Evolutionary conservation across 2,329 filamentous ascomycete species (phyloP).

Genomic region (Sarocladium brachiariae): DNA sequence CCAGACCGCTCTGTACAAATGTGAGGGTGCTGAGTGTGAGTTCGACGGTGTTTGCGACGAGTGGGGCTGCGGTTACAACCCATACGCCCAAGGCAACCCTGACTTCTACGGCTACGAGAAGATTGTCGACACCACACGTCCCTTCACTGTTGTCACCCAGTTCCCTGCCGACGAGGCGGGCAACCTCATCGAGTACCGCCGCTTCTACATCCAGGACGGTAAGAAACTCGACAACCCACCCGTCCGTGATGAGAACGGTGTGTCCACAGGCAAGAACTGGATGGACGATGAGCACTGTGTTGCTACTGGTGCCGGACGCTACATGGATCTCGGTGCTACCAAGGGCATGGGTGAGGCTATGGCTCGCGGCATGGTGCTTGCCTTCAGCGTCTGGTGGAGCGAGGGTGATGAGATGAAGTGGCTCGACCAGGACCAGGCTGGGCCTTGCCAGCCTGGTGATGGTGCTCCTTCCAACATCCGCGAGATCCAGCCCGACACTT

Average conservation of each 20-base stretch:
- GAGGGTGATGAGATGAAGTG: slow-evolving; percentile 43
- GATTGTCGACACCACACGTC: slow-evolving; percentile 28
- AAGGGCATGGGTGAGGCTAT: slow-evolving; percentile 39
- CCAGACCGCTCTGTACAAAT: slow-evolving; percentile 35
- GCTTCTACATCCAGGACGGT: slow-evolving; percentile 43
- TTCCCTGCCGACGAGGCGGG: slow-evolving; percentile 34
- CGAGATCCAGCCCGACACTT: slow-evolving; percentile 38
- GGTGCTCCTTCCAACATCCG: slow-evolving; percentile 43
- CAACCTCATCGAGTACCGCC: slow-evolving; percentile 36
- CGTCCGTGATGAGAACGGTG: not conserved
- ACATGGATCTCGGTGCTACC: slow-evolving; percentile 32
- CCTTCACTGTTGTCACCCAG: slow-evolving; percentile 43
- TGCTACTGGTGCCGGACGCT: slow-evolving; percentile 22
- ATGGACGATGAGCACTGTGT: slow-evolving; percentile 30
- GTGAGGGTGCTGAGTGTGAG: slow-evolving; percentile 34
- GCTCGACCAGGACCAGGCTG: slow-evolving; percentile 38
- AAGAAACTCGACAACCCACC: slow-evolving; percentile 28
- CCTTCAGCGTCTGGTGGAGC: slow-evolving; percentile 48
- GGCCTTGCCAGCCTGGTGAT: slow-evolving; percentile 47
- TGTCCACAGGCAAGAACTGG: slow-evolving; percentile 25
- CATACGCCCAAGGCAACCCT: slow-evolving; percentile 25
- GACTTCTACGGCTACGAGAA: slow-evolving; percentile 27
- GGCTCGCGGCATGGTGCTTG: slow-evolving; percentile 42
- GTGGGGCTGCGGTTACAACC: slow-evolving; percentile 37
- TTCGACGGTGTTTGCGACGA: slow-evolving; percentile 36